Evolutionary conservation across 176 grass and related monocot species (phyloP), one percentile per base, ranked within the genome.

Genomic region (Aechmea fasciata): DNA sequence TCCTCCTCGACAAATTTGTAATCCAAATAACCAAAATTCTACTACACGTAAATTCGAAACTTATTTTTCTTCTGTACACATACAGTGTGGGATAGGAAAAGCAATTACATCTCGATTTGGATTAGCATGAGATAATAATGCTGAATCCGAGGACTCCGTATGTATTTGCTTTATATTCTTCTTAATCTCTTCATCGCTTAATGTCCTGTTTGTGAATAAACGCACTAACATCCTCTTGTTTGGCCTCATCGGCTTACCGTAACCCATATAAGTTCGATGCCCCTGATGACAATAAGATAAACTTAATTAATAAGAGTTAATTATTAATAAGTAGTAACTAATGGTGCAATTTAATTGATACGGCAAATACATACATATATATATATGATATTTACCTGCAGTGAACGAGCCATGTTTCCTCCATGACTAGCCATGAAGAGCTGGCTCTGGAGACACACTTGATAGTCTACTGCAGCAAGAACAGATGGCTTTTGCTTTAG

Each of bases 401-500:
- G 69, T 13, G 70, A 54, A 4, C 74, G 70, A 0, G 77, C 82
- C 82, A 85, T 85, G 49, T 85, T 85, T 68, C 82, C 82, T n/a
- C 82, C 82, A 64, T 85, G 82, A 47, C 67, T 80, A 9, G 77
- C 77, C 13, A 85, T 47, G 76, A 85, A 85, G 47, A 85, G 57
- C 13, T 75, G 49, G 13, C 82, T 85, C 67, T 71, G 66, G 0
- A 80, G 67, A 6, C 82, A 85, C 0, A 85, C 82, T 7, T 71
- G 20, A n/a, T 85, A 85, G 7, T 85, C 82, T 3, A 85, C 25
- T 20, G 82, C 82, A 1, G 82, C 77, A n/a, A 85, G 20, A 19
- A 85, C 33, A 0, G 82, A 85, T 13, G 82, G 77, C 25, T 63
- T 79, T 13, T 11, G 28, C 28, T 62, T 80, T 0, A 85, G 14